phyloP scores from a whole-genome alignment of 805 yeast genomes.

The Starmerella floricola region DNA sequence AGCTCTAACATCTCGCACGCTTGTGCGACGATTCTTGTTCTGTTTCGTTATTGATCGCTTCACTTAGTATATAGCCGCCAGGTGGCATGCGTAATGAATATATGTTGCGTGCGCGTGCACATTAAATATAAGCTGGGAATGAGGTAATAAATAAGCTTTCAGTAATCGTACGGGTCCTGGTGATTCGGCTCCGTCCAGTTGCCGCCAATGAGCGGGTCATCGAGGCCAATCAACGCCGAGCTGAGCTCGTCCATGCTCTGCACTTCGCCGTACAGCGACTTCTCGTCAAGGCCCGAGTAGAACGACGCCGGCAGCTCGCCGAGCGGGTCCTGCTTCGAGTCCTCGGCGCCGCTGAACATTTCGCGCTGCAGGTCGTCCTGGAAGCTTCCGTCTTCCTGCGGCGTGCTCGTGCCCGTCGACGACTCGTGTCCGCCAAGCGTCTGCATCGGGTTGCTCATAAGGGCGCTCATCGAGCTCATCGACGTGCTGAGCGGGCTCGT shows the following conservation, averaged over 20 bases:
- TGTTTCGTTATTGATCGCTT: no score
- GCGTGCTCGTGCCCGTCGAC: no score
- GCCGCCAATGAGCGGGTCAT: slow-evolving; percentile 9
- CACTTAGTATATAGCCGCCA: no score
- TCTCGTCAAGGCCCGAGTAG: slow-evolving; percentile 7
- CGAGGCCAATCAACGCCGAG: slow-evolving; percentile 10
- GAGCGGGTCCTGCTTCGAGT: slow-evolving; percentile 5
- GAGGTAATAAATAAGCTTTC: background rate
- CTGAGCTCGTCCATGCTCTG: background rate
- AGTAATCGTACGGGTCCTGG: background rate
- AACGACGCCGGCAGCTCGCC: slow-evolving; percentile 15
- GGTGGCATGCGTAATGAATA: background rate
- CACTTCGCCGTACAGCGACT: background rate
- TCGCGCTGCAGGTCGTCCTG: slow-evolving; percentile 15
- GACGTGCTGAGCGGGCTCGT: no score
- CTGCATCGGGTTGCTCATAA: no score
- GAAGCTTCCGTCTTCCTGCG: slow-evolving; percentile 1
- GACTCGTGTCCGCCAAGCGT: no score
- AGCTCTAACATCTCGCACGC: no score
- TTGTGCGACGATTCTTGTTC: no score
- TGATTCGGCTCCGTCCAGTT: slow-evolving; percentile 4
- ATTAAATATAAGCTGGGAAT: background rate
- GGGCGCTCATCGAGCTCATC: no score
- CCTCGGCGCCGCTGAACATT: slow-evolving; percentile 7
- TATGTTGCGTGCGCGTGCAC: background rate